Percentiles rank a stretch among this genome's conserved stretches.
phyloP scores from a whole-genome alignment of 495 filamentous ascomycete genomes.

The Sabuloglossum arenarium region DNA sequence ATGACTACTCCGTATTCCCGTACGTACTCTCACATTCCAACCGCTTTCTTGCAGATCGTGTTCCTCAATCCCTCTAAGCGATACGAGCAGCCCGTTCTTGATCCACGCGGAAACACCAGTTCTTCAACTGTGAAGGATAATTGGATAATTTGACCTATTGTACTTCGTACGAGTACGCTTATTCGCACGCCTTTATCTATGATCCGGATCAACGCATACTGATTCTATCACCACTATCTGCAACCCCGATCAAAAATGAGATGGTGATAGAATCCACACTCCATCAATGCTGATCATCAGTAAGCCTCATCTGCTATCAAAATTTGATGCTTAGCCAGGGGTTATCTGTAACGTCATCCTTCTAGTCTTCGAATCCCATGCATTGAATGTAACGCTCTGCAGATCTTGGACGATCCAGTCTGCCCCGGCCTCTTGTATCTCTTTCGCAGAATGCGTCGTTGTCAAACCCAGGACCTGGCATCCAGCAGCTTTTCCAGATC shows the following conservation, averaged over 20 bases:
- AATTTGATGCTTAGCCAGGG: not conserved
- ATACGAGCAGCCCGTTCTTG: not conserved
- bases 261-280: not conserved
- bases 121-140: too few species aligned
- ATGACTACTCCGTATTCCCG: too few species aligned
- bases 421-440: slow-evolving; percentile 50
- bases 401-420: slow-evolving; percentile 82
- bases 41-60: not conserved
- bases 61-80: not conserved
- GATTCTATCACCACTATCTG: not conserved
- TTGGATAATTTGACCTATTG: too few species aligned
- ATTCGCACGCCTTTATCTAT: too few species aligned
- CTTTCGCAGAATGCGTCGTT: slow-evolving; percentile 58
- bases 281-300: not conserved
- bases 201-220: too few species aligned
- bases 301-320: not conserved
- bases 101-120: not conserved
- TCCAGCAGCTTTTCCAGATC: slow-evolving; percentile 69
- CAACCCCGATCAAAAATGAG: not conserved
- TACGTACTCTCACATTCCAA: not conserved
- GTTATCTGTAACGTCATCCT: slow-evolving; percentile 17
- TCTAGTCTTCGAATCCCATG: slow-evolving; percentile 14
- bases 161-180: too few species aligned
- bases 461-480: slow-evolving; percentile 75
- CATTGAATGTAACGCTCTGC: slow-evolving; percentile 31